Evolutionary conservation across 305 asterid species (phyloP).

Genomic region (Plantago coronopus): DNA sequence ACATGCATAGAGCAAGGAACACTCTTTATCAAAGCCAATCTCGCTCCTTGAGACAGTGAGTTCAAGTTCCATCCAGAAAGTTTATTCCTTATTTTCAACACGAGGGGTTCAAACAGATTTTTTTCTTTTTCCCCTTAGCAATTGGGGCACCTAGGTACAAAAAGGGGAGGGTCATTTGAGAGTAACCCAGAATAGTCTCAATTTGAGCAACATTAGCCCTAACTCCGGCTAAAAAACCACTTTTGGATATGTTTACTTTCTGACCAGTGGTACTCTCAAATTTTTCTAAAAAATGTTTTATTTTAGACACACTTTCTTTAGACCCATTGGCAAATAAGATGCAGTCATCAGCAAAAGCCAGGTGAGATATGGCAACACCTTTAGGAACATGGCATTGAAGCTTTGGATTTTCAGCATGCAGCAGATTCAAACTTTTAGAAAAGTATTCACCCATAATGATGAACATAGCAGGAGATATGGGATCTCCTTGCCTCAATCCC

Average conservation of each 20-base stretch:
- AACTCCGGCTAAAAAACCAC: not conserved
- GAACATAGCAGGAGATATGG: not conserved
- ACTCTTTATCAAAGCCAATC: not conserved
- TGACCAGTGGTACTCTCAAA: no score
- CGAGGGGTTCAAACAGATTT: not conserved
- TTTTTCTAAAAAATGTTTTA: no score
- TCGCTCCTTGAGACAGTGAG: not conserved
- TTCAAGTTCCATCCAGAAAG: not conserved
- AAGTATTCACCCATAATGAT: not conserved
- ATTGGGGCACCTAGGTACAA: not conserved
- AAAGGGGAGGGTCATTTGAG: not conserved
- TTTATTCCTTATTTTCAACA: not conserved
- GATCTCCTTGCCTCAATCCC: not conserved
- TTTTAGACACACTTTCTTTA: no score
- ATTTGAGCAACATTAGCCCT: not conserved
- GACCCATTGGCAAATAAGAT: no score
- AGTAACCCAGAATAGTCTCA: not conserved
- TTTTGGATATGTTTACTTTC: no score
- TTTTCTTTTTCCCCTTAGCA: not conserved
- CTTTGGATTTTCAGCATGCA: no score
- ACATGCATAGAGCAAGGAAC: not conserved
- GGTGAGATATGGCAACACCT: not conserved
- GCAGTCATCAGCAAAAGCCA: no score
- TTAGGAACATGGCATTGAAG: not conserved
- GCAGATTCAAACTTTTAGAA: not conserved